Conservation (phyloP, 192 early-diverging fungal genomes). For the Backusella macrospora region DNA sequence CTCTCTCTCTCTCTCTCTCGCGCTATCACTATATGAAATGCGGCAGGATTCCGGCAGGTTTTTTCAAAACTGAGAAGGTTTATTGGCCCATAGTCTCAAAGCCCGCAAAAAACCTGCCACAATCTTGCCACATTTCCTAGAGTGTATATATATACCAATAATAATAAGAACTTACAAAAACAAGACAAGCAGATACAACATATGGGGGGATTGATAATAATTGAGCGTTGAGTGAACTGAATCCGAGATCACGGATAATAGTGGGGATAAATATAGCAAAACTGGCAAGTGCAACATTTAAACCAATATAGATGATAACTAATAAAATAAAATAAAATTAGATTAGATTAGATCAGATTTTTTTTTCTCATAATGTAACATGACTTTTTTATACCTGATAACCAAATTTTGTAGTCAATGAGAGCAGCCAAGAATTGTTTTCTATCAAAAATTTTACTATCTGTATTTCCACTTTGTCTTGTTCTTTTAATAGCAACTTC, state of each 20-base stretch:
- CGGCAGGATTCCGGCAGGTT: too few species aligned
- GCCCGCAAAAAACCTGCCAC: too few species aligned
- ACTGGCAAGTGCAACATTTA: constrained; percentile 57
- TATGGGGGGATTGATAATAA: constrained; percentile 24
- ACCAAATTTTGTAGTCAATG: constrained; percentile 36
- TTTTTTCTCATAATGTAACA: not conserved
- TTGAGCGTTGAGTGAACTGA: constrained; percentile 21
- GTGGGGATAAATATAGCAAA: constrained; percentile 54
- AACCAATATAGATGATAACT: constrained; percentile 34
- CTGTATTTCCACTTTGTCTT: constrained; percentile 29
- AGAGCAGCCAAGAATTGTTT: constrained; percentile 43
- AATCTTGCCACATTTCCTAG: too few species aligned
- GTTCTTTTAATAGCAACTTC: constrained; percentile 42
- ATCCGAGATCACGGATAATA: constrained; percentile 48
- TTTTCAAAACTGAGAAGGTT: too few species aligned
- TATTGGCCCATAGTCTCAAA: too few species aligned
- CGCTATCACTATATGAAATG: not conserved
- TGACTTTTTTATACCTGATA: constrained; percentile 22
- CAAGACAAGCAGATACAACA: constrained; percentile 35
- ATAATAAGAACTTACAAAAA: constrained; percentile 32
- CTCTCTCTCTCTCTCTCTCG: not conserved
- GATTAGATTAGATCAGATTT: constrained; percentile 12
- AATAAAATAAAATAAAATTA: constrained; percentile 30
- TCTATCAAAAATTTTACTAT: constrained; percentile 22
- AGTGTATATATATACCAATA: not conserved